Conservation (phyloP, 2,329 filamentous ascomycete species). For the Huntiella moniliformis region DNA sequence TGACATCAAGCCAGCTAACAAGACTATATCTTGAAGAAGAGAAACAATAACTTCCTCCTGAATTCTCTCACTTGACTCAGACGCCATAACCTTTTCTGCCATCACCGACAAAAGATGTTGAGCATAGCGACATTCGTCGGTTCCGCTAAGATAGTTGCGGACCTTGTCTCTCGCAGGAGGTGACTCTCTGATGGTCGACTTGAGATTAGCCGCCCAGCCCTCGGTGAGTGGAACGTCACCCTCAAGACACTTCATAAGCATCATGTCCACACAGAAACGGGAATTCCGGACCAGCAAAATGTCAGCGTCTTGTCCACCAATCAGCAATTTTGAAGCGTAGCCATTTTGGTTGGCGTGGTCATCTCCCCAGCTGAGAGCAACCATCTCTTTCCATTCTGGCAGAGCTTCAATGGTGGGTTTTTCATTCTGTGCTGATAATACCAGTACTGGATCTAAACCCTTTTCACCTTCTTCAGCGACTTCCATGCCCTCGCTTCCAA, state of each 20-base stretch:
- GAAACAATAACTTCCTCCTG: too few relatives aligned
- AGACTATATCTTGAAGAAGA: too few relatives aligned
- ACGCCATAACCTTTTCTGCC: too few relatives aligned
- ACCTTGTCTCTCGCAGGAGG: constrained; percentile 42
- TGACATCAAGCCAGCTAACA: too few relatives aligned
- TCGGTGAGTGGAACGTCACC: constrained; percentile 42
- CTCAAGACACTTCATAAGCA: constrained; percentile 30
- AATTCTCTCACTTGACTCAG: too few relatives aligned
- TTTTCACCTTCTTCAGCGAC: constrained; percentile 78
- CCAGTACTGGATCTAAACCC: constrained; percentile 54
- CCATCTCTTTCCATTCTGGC: constrained; percentile 34
- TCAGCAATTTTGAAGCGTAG: too few relatives aligned
- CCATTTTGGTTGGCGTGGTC: background rate
- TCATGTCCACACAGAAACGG: constrained; percentile 41
- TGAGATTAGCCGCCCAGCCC: constrained; percentile 70
- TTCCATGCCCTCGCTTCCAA: constrained; percentile 43
- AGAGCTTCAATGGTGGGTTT: constrained; percentile 18
- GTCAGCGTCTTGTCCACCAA: too few relatives aligned
- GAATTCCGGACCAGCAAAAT: constrained; percentile 31
- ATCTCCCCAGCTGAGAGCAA: constrained; percentile 28
- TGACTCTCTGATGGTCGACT: constrained; percentile 53
- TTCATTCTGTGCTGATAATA: constrained; percentile 26
- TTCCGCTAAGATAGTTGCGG: constrained; percentile 29
- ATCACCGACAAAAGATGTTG: too few relatives aligned
- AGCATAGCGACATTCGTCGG: constrained; percentile 16